Percentiles rank a stretch among this genome's conserved stretches.
These are phyloP conservation scores for Asterophora parasitica DNA, from an alignment of 768 basidiomycete species.

Conservation along the genomic window DNA sequence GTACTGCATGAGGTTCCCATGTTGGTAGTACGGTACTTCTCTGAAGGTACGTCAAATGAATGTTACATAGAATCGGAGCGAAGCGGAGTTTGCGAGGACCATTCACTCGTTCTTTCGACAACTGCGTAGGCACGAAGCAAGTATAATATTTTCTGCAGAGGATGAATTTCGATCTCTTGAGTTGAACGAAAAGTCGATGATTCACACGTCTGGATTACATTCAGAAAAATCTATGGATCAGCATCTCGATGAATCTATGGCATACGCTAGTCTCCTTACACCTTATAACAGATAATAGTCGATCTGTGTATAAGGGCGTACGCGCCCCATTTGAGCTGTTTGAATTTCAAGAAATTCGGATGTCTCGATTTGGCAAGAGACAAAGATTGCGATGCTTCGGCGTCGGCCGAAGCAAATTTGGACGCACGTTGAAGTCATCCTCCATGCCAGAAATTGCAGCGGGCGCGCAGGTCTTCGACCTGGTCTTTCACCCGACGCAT, in stretches of 20 bases:
- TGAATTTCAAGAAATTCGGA: slow-evolving; percentile 4
- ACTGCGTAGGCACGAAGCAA: neutral
- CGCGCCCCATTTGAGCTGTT: neutral
- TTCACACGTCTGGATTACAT: too few relatives aligned
- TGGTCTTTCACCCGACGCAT: slow-evolving; percentile 76
- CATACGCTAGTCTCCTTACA: too few relatives aligned
- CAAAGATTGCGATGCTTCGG: neutral
- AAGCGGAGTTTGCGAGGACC: too few relatives aligned
- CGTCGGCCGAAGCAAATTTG: slow-evolving; percentile 5
- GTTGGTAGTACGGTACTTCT: too few relatives aligned
- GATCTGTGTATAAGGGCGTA: too few relatives aligned
- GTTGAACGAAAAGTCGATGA: too few relatives aligned
- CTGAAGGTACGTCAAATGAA: too few relatives aligned
- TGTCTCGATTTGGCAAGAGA: neutral
- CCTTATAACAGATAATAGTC: too few relatives aligned
- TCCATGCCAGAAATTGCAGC: slow-evolving; percentile 60
- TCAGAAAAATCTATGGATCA: neutral
- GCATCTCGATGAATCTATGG: too few relatives aligned
- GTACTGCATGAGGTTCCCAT: too few relatives aligned
- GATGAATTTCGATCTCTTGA: neutral
- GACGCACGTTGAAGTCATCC: neutral
- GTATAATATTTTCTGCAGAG: neutral
- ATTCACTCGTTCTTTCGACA: neutral
- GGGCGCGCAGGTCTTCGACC: slow-evolving; percentile 82
- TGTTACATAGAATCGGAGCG: too few relatives aligned